These are phyloP conservation scores for Knufia fluminis DNA, from an alignment of 2,329 filamentous ascomycete species.

Conservation along the genomic window DNA sequence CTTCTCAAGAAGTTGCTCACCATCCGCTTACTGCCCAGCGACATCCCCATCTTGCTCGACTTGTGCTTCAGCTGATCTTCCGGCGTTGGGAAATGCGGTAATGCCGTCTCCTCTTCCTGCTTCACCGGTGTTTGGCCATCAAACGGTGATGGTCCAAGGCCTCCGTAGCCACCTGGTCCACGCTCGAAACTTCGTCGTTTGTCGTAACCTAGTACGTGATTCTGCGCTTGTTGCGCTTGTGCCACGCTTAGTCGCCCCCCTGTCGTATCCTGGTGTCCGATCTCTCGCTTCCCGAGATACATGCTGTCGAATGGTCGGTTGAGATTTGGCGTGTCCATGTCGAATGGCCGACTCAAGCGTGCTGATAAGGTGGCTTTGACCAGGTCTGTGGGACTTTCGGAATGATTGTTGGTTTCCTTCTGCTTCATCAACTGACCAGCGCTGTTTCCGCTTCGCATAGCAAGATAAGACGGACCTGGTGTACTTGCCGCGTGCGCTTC, in stretches of 20 bases:
- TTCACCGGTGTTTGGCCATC: background rate
- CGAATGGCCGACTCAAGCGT: conserved; percentile 20
- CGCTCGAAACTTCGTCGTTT: background rate
- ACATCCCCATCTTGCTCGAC: background rate
- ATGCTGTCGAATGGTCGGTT: conserved; percentile 22
- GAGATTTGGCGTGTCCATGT: conserved; percentile 21
- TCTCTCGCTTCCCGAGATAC: conserved; percentile 21
- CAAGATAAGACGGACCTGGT: conserved; percentile 15
- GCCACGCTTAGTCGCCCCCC: conserved; percentile 16
- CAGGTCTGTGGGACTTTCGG: conserved; percentile 18
- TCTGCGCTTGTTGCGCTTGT: conserved; percentile 1
- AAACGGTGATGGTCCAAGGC: conserved; percentile 1
- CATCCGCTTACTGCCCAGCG: conserved; percentile 19
- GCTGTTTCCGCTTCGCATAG: conserved; percentile 16
- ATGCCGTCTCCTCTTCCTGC: conserved; percentile 7
- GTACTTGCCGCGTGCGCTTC: conserved; percentile 14
- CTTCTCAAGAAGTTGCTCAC: conserved; percentile 24
- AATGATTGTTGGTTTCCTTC: background rate
- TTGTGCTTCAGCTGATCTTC: conserved; percentile 6
- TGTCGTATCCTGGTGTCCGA: conserved; percentile 14
- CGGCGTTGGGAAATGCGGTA: conserved; percentile 12
- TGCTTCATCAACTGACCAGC: conserved; percentile 11
- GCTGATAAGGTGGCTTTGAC: conserved; percentile 17
- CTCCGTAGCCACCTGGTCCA: conserved; percentile 7
- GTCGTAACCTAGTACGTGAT: background rate